A percentile compares a stretch with the other conserved stretches of the same genome.
Conservation (phyloP, 129 eudicot genomes). For the Kitagawia praeruptora region DNA sequence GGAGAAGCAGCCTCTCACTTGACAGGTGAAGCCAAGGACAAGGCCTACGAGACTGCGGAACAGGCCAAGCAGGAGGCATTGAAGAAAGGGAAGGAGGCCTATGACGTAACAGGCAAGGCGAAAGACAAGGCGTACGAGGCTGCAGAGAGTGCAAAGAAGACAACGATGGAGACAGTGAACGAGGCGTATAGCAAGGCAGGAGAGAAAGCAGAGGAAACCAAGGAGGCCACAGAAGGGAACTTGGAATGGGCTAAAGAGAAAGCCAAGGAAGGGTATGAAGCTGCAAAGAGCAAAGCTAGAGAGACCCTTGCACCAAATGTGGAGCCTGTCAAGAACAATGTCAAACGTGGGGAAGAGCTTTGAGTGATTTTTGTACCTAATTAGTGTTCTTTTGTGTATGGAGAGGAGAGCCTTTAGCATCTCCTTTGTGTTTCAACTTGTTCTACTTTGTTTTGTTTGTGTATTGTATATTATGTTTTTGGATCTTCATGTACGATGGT, state of each 20-base stretch:
- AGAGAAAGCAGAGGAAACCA: constrained; percentile 15
- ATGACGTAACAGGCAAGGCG: background rate
- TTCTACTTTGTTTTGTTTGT: background rate
- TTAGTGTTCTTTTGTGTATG: background rate
- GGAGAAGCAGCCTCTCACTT: constrained; percentile 12
- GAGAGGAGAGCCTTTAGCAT: background rate
- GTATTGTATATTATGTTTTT: background rate
- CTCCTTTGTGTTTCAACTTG: background rate
- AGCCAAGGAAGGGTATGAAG: constrained; percentile 43
- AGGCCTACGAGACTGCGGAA: constrained; percentile 15
- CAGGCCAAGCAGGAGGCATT: constrained; percentile 8
- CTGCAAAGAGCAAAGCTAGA: constrained; percentile 40
- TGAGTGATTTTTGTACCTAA: background rate
- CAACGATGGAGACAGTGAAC: background rate
- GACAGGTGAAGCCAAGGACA: constrained; percentile 13
- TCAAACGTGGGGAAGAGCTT: constrained; percentile 34
- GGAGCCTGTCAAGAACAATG: constrained; percentile 37
- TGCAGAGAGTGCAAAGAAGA: constrained; percentile 12
- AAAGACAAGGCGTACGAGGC: background rate
- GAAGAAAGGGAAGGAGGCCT: constrained; percentile 12
- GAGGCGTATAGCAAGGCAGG: constrained; percentile 13
- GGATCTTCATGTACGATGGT: background rate
- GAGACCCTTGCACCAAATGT: constrained; percentile 30
- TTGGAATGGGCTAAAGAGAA: constrained; percentile 35
- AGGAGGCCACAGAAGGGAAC: constrained; percentile 19